Evolutionary conservation across 2,329 filamentous ascomycete genomes (phyloP), one percentile per base, ranked within the genome.

Genomic region (Colletotrichum abscissum): DNA sequence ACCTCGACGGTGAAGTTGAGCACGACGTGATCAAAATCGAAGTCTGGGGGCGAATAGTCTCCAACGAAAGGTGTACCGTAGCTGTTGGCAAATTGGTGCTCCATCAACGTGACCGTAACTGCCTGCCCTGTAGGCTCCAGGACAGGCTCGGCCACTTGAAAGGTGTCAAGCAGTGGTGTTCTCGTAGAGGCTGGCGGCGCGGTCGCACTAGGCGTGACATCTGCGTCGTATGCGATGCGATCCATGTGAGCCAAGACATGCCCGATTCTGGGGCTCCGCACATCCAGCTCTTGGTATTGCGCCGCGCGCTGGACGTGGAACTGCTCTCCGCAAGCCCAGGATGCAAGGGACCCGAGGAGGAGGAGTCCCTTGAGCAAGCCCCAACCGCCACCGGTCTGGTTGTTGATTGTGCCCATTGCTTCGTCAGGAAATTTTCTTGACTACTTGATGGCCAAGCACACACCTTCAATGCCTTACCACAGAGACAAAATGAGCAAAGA

Each of bases 1-100:
- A 92, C 93, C 0, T 89, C 89, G 12, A 94, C 92, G 0, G 93
- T 95, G 76, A 97, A 89, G 78, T 95, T 95, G 81, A 97, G 90
- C n/a, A 90, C 88, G 19, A 95, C 92, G 42, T 91, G 88, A 78
- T 95, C 92, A 84, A 96, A 97, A 12, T 87, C 82, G 80, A 92
- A 94, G 30, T 82, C 78, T 1, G 93, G 93, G 9, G 94, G 94
- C 1, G 82, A 85, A 78, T 94, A 95, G 16, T 85, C 49, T 4
- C 92, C 92, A 76, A 95, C 86, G 79, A 91, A 95, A 1, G 94
- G 94, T 28, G 86, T 79, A 14, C 92, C 92, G 79, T 95, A 95
- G 75, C 92, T 95, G 75, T 84, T 89, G 9, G 85, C 92, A 84
- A 96, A 96, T 0, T 88, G 87, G 81, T 95, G 88, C 1, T 91